Conservation (phyloP, 305 asterid genomes). For the Withania somnifera region DNA sequence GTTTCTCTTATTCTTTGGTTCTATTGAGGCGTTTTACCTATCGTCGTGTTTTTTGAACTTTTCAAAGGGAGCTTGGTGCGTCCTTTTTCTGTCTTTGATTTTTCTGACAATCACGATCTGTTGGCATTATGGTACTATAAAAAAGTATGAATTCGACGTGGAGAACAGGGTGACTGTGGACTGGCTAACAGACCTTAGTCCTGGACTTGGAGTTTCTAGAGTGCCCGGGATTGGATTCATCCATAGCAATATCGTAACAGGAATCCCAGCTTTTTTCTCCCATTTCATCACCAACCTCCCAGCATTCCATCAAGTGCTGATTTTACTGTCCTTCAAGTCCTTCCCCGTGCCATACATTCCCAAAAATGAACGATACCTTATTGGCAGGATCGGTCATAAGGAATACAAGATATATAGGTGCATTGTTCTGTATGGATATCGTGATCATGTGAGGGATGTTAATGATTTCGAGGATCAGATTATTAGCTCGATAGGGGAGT, state of each 20-base stretch:
- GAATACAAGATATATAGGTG: conserved; percentile 70
- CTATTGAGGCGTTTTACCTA: conserved; percentile 52
- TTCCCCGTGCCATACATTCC: conserved; percentile 61
- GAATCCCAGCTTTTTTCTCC: conserved; percentile 85
- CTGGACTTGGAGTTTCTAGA: conserved; percentile 63
- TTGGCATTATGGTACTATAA: conserved; percentile 91
- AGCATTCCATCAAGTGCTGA: conserved; percentile 70
- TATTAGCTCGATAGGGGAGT: conserved; percentile 70
- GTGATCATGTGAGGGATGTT: conserved; percentile 50
- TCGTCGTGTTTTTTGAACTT: conserved; percentile 49
- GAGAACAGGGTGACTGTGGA: conserved; percentile 74
- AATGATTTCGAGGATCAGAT: conserved; percentile 77
- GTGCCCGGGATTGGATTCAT: conserved; percentile 83
- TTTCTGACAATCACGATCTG: conserved; percentile 53
- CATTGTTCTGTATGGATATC: conserved; percentile 64
- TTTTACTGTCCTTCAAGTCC: conserved; percentile 75
- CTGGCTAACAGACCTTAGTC: conserved; percentile 78
- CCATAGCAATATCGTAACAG: conserved; percentile 56
- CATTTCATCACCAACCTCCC: conserved; percentile 85
- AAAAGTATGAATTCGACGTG: conserved; percentile 59
- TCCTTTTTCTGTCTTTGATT: conserved; percentile 34
- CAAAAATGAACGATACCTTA: conserved; percentile 41
- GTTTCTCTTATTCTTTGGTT: conserved; percentile 62
- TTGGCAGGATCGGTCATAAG: conserved; percentile 72
- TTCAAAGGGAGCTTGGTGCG: conserved; percentile 73